These are phyloP conservation scores for Phytopythium kandeliae DNA, from an alignment of 352 stramenopile species.

Conservation along the genomic window DNA sequence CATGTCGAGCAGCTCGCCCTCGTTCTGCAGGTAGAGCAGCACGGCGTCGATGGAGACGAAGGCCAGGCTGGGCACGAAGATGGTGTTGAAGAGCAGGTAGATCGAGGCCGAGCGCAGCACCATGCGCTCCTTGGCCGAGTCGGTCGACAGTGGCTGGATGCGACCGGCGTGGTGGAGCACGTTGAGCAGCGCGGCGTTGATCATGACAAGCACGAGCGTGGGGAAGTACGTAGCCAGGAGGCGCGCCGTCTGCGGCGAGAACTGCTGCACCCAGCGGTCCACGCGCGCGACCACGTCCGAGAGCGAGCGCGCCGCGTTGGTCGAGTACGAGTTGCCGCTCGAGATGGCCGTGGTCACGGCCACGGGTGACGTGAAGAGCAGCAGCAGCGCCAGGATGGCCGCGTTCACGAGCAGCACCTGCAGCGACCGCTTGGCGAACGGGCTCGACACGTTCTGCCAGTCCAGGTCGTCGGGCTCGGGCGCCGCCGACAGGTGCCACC, in stretches of 20 bases:
- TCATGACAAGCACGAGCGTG: constrained; percentile 84
- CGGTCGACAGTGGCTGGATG: constrained; percentile 80
- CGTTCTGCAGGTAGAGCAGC: constrained; percentile 65
- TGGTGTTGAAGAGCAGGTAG: constrained; percentile 87
- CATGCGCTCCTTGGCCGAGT: constrained; percentile 80
- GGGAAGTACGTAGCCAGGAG: constrained; percentile 74
- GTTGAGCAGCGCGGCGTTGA: constrained; percentile 84
- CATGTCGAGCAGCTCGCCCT: constrained; percentile 75
- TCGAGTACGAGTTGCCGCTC: constrained; percentile 57
- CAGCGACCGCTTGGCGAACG: constrained; percentile 71
- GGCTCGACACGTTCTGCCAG: constrained; percentile 82
- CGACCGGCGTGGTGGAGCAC: constrained; percentile 72
- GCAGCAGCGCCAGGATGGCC: constrained; percentile 63
- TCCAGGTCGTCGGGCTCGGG: constrained; percentile 82
- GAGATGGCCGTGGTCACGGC: constrained; percentile 82
- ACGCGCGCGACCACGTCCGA: constrained; percentile 64
- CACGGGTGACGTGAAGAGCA: constrained; percentile 81
- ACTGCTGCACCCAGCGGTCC: constrained; percentile 42
- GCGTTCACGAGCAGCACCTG: constrained; percentile 71
- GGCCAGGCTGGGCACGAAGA: constrained; percentile 79
- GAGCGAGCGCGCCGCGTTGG: constrained; percentile 47
- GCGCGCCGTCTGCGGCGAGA: constrained; percentile 80
- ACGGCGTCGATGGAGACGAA: constrained; percentile 86
- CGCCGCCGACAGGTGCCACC: constrained; percentile 68
- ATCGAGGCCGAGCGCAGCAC: constrained; percentile 74